These are phyloP conservation scores for Ascochyta lentis DNA, from an alignment of 2,329 filamentous ascomycete species.

Conservation along the genomic window DNA sequence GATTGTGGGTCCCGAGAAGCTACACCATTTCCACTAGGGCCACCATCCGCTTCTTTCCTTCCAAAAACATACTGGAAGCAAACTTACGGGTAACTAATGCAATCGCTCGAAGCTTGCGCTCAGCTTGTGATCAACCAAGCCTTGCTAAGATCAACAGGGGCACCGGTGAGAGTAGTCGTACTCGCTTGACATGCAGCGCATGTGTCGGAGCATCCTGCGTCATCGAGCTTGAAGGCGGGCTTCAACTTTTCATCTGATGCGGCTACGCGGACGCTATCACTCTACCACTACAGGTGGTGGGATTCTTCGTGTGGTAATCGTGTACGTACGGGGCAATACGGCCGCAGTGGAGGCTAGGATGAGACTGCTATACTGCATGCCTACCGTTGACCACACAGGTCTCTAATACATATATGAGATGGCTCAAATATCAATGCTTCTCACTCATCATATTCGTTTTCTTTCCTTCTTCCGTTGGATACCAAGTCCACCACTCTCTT, in stretches of 20 bases:
- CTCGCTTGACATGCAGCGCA: neutral
- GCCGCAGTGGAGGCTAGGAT: neutral
- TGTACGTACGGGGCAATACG: neutral
- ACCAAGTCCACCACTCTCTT: neutral
- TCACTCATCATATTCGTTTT: neutral
- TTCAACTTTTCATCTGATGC: constrained; percentile 90
- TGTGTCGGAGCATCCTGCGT: neutral
- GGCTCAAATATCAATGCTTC: neutral
- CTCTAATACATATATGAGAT: neutral
- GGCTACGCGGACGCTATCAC: constrained; percentile 84
- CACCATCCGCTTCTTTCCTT: neutral
- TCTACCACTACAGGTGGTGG: constrained; percentile 76
- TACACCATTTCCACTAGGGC: neutral
- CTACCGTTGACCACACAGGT: neutral
- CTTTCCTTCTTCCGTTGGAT: neutral
- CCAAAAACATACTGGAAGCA: neutral
- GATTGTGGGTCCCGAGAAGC: neutral
- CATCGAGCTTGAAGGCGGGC: constrained; percentile 50
- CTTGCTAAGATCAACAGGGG: neutral
- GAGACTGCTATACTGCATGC: neutral
- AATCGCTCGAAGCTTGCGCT: neutral
- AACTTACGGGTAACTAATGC: neutral
- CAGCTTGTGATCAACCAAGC: neutral
- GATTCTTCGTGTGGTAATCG: constrained; percentile 40
- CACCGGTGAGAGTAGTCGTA: neutral